phyloP scores from a whole-genome alignment of 2,329 filamentous ascomycete genomes.

The Fusarium nanum region DNA sequence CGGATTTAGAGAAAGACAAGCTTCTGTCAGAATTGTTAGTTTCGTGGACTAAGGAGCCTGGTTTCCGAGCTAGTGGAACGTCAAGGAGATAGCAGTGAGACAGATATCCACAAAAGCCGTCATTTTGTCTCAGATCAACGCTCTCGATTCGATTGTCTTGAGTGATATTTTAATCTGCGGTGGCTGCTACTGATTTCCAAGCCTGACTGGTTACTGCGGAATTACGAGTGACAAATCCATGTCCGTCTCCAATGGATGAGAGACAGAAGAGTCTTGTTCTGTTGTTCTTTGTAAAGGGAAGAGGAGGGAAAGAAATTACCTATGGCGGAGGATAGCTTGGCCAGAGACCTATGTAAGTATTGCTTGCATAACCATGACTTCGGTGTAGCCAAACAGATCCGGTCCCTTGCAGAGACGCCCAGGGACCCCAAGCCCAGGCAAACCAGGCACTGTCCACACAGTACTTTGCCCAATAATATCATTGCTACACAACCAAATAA shows the following conservation, averaged over 20 bases:
- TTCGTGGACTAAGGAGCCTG: not conserved
- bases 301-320: too few species aligned
- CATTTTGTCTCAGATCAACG: not conserved
- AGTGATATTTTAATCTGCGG: accelerated
- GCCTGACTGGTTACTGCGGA: not conserved
- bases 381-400: not conserved
- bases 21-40: constrained; percentile 12
- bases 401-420: constrained; percentile 7
- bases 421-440: not conserved
- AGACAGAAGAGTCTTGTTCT: too few species aligned
- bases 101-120: not conserved
- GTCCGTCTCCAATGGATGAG: too few species aligned
- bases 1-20: not conserved
- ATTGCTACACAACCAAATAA: too few species aligned
- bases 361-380: not conserved
- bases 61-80: constrained; percentile 10
- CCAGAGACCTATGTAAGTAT: not conserved
- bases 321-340: too few species aligned
- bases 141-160: not conserved
- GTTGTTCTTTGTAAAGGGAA: too few species aligned
- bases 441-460: not conserved
- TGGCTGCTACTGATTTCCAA: accelerated
- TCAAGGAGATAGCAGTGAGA: constrained; percentile 2
- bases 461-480: accelerated
- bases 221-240: not conserved